Base-by-base conservation (phyloP, 2,329 filamentous ascomycete species). In the Epichloe gansuensis region DNA sequence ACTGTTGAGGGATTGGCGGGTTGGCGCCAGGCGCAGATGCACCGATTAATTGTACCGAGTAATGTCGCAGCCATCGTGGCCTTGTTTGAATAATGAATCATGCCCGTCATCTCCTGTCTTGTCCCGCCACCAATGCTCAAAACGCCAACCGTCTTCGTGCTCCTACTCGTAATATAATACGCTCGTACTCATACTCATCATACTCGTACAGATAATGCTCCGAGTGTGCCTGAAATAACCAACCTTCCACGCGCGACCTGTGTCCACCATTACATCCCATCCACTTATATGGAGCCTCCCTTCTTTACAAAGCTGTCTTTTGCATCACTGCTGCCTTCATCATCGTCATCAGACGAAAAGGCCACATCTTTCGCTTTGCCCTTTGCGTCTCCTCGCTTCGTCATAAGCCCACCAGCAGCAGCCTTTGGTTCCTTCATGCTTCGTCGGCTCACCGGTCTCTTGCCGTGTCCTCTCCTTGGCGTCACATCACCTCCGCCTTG, bases 311-410 rank as follows among this genome's bases (percentile, higher is more conserved):
- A 21, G 38, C 35, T 42, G 70, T 70, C 54, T 63, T 68, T 53
- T 61, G 57, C 62, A 34, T 62, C 63, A 15, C 54, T 61, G 35
- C 66, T 64, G 12, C 55, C 65, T 40, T 66, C 66, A 17, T 67
- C 68, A 13, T 68, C 67, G 15, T 68, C 67, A 12, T 64, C 66
- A 40, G 66, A 66, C 27, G 64, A 65, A 35, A 64, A 66, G 11
- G 62, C 64, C 11, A 72, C 61, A 49, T 71, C 71, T 58, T 76
- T 78, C 1, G 71, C 75, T 58, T 79, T 79, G 1, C 70, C 70
- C 60, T 72, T 74, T 11, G 46, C 54, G 40, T 61, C 63, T 47
- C 60, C 63, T 47, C 61, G 63, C 55, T 62, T 65, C 47, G 51
- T 36, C 13, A 49, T 27, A 17, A 58, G 17, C 1, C 61, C 59